A percentile compares a stretch with the other conserved stretches of the same genome.
These are phyloP conservation scores for Carex sylvatica DNA, from an alignment of 202 grass and related monocot genomes.

Conservation along the genomic window DNA sequence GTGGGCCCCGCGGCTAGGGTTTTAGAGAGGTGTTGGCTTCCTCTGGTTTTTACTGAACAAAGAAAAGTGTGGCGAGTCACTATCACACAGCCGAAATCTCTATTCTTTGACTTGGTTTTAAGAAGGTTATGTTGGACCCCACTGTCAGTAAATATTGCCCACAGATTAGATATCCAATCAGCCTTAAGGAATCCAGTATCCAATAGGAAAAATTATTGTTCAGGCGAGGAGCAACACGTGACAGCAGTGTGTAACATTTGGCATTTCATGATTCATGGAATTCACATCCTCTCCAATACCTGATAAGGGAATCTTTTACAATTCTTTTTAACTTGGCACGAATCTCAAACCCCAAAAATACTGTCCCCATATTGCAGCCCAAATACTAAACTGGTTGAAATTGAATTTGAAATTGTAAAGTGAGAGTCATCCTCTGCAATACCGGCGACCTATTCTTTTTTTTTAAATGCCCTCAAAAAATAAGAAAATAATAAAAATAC, in stretches of 20 bases:
- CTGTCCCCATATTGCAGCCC: too few species aligned
- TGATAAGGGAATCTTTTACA: too few species aligned
- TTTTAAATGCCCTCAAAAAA: too few species aligned
- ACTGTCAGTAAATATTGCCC: background rate
- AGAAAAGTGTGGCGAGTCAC: background rate
- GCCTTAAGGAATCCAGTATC: background rate
- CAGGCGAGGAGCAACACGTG: background rate
- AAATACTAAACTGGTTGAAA: too few species aligned
- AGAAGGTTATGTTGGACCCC: background rate
- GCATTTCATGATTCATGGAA: conserved; percentile 12
- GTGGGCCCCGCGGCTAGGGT: background rate
- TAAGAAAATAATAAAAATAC: too few species aligned
- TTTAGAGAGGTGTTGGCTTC: background rate
- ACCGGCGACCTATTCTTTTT: too few species aligned
- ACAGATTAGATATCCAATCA: background rate
- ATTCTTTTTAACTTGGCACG: too few species aligned
- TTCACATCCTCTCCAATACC: too few species aligned
- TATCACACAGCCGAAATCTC: background rate
- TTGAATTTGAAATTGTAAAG: too few species aligned
- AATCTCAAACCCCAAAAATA: too few species aligned
- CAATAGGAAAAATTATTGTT: background rate
- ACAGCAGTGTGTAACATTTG: conserved; percentile 3
- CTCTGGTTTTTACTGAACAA: too few species aligned
- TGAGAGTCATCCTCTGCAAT: too few species aligned
- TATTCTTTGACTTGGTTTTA: background rate